phyloP scores from a whole-genome alignment of 1,284 basidiomycete species.

The Apiotrichum laibachii region DNA sequence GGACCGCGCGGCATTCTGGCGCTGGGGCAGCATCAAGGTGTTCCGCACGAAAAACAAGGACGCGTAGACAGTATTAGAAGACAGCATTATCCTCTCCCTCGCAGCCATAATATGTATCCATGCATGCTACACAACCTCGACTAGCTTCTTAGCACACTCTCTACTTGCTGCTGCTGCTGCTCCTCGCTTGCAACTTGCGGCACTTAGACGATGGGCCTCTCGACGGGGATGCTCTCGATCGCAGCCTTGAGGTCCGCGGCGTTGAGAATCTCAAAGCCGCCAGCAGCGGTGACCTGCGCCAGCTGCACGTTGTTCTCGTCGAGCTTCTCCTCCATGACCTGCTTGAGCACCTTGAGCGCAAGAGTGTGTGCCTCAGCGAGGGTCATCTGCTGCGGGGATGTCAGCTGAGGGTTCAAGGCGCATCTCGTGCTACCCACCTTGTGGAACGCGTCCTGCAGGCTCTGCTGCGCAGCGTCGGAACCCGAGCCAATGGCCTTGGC shows the following conservation, averaged over 20 bases:
- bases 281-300: conserved; percentile 75
- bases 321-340: conserved; percentile 99
- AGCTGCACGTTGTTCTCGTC: conserved; percentile 98
- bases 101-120: conserved; percentile 13
- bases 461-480: conserved; percentile 94
- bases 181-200: neutral
- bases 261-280: conserved; percentile 79
- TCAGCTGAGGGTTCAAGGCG: neutral
- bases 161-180: neutral
- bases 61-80: too few species aligned
- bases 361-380: conserved; percentile 83
- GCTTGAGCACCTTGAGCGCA: conserved; percentile 87
- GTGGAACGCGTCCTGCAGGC: conserved; percentile 96
- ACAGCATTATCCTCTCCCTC: neutral
- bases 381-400: conserved; percentile 73
- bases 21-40: conserved; percentile 45
- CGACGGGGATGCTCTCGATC: conserved; percentile 59
- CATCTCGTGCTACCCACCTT: conserved; percentile 60
- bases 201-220: conserved; percentile 1
- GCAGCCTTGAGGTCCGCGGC: conserved; percentile 72
- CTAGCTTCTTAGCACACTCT: neutral
- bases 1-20: conserved; percentile 46
- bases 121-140: conserved; percentile 20
- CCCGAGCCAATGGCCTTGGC: conserved; percentile 99
- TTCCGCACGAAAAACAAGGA: conserved; percentile 19